Conservation (phyloP, 2,329 filamentous ascomycete genomes). For the Metarhizium robertsii region DNA sequence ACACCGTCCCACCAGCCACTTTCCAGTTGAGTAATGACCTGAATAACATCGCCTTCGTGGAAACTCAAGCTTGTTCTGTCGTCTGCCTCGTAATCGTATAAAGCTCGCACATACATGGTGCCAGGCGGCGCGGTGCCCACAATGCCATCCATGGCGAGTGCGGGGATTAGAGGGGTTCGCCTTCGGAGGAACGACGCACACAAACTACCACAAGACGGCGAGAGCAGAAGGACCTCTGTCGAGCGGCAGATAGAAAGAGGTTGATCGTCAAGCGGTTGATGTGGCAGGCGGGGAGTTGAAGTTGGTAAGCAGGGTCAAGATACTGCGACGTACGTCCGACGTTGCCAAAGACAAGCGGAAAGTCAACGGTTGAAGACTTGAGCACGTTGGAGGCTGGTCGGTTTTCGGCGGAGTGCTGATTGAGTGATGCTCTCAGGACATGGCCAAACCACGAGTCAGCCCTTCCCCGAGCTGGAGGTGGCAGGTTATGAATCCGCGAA, state of each 20-base stretch:
- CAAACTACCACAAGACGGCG: background rate
- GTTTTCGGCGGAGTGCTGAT: slow-evolving; percentile 16
- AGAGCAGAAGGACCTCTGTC: background rate
- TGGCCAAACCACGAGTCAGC: slow-evolving; percentile 20
- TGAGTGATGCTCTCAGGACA: slow-evolving; percentile 20
- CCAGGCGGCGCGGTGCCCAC: slow-evolving; percentile 50
- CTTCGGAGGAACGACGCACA: slow-evolving; percentile 1
- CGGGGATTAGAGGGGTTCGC: slow-evolving; percentile 2
- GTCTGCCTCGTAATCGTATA: slow-evolving; percentile 97
- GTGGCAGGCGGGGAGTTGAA: background rate
- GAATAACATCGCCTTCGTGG: slow-evolving; percentile 92
- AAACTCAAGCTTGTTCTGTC: slow-evolving; percentile 96
- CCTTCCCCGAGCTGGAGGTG: slow-evolving; percentile 19
- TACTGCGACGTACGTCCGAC: slow-evolving; percentile 1
- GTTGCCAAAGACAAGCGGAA: background rate
- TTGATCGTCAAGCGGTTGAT: background rate
- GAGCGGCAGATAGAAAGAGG: background rate
- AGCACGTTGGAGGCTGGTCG: background rate
- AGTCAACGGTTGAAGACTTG: background rate
- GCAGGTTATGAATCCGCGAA: slow-evolving; percentile 8
- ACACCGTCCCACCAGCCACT: slow-evolving; percentile 99
- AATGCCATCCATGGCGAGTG: slow-evolving; percentile 48
- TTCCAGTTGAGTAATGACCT: slow-evolving; percentile 95
- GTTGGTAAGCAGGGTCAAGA: background rate
- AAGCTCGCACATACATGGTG: slow-evolving; percentile 83